Percentiles rank a stretch among this genome's conserved stretches.
Conservation (phyloP, 352 stramenopile genomes). For the Phytophthora fragariae region DNA sequence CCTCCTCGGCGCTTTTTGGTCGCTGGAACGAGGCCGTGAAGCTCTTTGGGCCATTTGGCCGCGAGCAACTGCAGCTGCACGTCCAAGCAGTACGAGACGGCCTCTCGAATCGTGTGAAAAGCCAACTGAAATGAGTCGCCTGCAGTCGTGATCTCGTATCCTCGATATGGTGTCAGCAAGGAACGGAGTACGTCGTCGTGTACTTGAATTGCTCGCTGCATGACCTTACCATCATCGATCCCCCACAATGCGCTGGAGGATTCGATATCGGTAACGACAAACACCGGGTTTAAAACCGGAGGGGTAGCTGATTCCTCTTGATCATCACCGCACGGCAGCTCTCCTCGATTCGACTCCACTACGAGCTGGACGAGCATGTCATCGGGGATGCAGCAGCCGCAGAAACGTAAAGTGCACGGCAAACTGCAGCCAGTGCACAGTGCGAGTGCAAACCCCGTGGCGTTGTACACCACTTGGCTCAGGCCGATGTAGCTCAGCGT, state of each 20-base stretch:
- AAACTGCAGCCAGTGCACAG: slow-evolving; percentile 61
- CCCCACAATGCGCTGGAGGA: slow-evolving; percentile 68
- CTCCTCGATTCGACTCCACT: slow-evolving; percentile 41
- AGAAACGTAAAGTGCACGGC: slow-evolving; percentile 55
- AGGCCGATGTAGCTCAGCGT: slow-evolving; percentile 49
- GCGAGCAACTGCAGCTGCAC: slow-evolving; percentile 64
- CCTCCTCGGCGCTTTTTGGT: slow-evolving; percentile 48
- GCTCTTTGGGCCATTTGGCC: slow-evolving; percentile 67
- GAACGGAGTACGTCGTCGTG: slow-evolving; percentile 57
- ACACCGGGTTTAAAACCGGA: slow-evolving; percentile 54
- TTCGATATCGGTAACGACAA: slow-evolving; percentile 75
- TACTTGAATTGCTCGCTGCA: slow-evolving; percentile 52
- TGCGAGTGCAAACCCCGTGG: slow-evolving; percentile 43
- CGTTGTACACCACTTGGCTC: slow-evolving; percentile 52
- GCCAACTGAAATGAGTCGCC: slow-evolving; percentile 78
- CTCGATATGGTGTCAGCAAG: slow-evolving; percentile 52
- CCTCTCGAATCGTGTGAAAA: slow-evolving; percentile 73
- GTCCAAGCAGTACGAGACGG: slow-evolving; percentile 67
- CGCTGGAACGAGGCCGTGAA: slow-evolving; percentile 54
- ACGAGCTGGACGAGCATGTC: slow-evolving; percentile 55
- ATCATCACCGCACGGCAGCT: slow-evolving; percentile 17
- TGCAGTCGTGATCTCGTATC: slow-evolving; percentile 80
- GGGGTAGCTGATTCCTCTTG: slow-evolving; percentile 20
- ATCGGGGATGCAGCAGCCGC: slow-evolving; percentile 51
- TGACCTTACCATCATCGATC: slow-evolving; percentile 53